Percentiles rank a stretch among this genome's conserved stretches.
These are phyloP conservation scores for Protomyces inouyei DNA, from an alignment of 1,139 yeast genomes.

Conservation along the genomic window DNA sequence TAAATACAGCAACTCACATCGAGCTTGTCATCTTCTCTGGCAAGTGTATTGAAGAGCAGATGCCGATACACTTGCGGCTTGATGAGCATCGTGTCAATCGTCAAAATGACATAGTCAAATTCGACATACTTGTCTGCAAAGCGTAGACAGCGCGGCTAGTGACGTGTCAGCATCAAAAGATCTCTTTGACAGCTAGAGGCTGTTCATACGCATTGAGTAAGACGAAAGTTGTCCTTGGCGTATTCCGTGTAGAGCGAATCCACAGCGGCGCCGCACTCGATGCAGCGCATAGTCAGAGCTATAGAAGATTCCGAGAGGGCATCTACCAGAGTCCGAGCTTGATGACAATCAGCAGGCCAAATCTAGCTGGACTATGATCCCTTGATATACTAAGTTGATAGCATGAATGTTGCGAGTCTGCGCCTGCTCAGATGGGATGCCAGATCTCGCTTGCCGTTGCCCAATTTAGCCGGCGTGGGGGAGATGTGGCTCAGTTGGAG, in stretches of 20 bases:
- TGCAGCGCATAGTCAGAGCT: conserved; percentile 62
- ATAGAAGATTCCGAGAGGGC: no score
- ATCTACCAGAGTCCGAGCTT: no score
- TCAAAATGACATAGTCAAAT: conserved; percentile 74
- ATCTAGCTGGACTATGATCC: no score
- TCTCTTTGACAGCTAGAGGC: not conserved
- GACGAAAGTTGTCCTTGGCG: conserved; percentile 70
- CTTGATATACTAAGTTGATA: no score
- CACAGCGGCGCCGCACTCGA: conserved; percentile 71
- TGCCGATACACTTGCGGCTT: conserved; percentile 91
- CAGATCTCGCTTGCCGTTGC: no score
- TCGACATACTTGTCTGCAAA: conserved; percentile 91
- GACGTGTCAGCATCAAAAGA: not conserved
- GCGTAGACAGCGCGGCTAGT: conserved; percentile 52
- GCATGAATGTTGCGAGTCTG: no score
- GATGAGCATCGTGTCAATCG: conserved; percentile 73
- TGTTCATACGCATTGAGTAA: conserved; percentile 57
- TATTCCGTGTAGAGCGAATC: conserved; percentile 63
- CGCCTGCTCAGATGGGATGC: no score
- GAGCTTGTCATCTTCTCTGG: conserved; percentile 30
- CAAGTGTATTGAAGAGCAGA: conserved; percentile 69
- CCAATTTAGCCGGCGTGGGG: no score
- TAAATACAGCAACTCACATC: conserved; percentile 30
- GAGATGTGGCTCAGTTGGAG: no score
- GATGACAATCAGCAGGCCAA: no score